These are phyloP conservation scores for Pythium apleroticum DNA, from an alignment of 352 stramenopile genomes.

Conservation along the genomic window DNA sequence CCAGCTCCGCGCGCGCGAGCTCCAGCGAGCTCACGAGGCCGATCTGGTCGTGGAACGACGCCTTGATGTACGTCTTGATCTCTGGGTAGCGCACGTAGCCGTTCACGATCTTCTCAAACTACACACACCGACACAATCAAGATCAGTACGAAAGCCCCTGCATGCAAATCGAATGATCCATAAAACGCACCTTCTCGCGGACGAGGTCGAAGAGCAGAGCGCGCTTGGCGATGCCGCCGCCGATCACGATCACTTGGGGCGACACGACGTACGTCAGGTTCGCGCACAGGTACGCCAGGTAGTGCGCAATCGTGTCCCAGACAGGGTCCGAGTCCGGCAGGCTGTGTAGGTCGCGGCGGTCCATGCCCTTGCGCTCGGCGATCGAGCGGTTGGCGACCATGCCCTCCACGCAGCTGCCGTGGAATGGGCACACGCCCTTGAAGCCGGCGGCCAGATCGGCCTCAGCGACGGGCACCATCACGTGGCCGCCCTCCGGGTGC, in stretches of 20 bases:
- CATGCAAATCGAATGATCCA: background rate
- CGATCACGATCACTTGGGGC: slow-evolving; percentile 95
- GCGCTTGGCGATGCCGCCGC: slow-evolving; percentile 94
- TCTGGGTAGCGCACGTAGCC: slow-evolving; percentile 77
- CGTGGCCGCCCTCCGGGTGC: slow-evolving; percentile 93
- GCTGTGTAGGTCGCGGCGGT: slow-evolving; percentile 61
- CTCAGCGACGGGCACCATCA: slow-evolving; percentile 62
- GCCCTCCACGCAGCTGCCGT: slow-evolving; percentile 92
- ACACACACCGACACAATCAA: slow-evolving; percentile 4
- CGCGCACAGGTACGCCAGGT: slow-evolving; percentile 93
- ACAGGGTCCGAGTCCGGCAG: slow-evolving; percentile 88
- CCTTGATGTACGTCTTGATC: slow-evolving; percentile 74
- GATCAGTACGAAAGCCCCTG: background rate
- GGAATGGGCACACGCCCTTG: slow-evolving; percentile 87
- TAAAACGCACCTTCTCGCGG: slow-evolving; percentile 47
- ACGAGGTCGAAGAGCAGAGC: slow-evolving; percentile 81
- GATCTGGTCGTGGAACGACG: slow-evolving; percentile 81
- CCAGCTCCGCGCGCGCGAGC: slow-evolving; percentile 65
- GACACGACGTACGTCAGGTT: slow-evolving; percentile 93
- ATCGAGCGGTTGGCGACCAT: slow-evolving; percentile 91
- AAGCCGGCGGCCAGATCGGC: slow-evolving; percentile 80
- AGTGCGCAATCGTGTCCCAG: slow-evolving; percentile 95
- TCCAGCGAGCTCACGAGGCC: slow-evolving; percentile 84
- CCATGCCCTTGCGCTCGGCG: slow-evolving; percentile 79
- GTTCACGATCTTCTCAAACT: slow-evolving; percentile 76